A percentile compares a stretch with the other conserved stretches of the same genome.
Evolutionary conservation across 768 basidiomycete genomes (phyloP).

Genomic region (Naganishia vishniacii): DNA sequence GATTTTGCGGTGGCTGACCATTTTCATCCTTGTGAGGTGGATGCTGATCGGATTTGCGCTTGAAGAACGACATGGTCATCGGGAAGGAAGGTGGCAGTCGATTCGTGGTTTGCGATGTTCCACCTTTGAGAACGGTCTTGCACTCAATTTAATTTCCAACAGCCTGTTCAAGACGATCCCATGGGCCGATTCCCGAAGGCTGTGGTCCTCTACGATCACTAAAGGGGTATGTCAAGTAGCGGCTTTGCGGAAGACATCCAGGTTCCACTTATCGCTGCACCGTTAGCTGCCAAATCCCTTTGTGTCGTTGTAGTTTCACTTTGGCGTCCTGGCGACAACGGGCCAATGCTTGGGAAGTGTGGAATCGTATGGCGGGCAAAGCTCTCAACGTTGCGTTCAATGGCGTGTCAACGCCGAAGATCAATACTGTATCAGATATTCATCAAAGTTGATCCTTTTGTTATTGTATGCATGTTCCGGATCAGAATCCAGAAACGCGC

Average conservation of each 20-base stretch:
- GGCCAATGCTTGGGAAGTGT: no score
- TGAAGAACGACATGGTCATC: constrained; percentile 18
- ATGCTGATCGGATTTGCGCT: constrained; percentile 24
- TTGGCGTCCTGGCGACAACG: no score
- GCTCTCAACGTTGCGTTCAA: no score
- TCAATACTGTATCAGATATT: no score
- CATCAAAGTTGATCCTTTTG: no score
- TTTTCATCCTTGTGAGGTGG: constrained; percentile 5
- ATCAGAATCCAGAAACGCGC: constrained; percentile 4
- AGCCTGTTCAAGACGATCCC: no score
- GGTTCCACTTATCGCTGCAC: not conserved
- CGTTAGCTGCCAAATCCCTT: no score
- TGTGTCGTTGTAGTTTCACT: constrained; percentile 4
- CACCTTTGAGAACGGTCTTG: not conserved
- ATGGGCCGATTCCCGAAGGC: no score
- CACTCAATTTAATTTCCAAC: no score
- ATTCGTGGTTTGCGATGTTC: not conserved
- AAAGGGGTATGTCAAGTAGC: constrained; percentile 8
- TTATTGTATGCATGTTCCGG: not conserved
- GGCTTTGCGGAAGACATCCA: not conserved
- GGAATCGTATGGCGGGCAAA: no score
- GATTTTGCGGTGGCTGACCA: not conserved
- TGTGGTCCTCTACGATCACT: not conserved
- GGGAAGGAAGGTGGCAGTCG: not conserved
- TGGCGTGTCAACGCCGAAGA: no score